phyloP scores from a whole-genome alignment of 768 basidiomycete species.

The Tylopilus sp. region DNA sequence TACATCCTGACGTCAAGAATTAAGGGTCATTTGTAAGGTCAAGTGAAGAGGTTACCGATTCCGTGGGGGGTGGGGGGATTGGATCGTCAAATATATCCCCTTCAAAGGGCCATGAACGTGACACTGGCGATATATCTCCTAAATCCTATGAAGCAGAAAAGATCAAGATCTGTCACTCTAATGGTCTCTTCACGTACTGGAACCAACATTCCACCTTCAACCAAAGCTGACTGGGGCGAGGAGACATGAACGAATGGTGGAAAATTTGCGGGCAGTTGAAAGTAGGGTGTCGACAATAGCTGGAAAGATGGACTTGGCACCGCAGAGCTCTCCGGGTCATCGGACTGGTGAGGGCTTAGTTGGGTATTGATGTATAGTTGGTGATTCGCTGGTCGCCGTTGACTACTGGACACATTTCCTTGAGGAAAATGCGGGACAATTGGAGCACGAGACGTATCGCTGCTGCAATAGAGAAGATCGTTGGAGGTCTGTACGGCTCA shows the following conservation, averaged over 20 bases:
- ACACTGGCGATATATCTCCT: conserved; percentile 1
- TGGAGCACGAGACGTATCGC: not conserved
- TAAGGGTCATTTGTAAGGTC: not conserved
- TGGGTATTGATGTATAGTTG: conserved; percentile 22
- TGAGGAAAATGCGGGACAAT: not conserved
- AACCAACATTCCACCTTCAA: not conserved
- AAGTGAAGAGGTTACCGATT: conserved; percentile 12
- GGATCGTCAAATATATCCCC: not conserved
- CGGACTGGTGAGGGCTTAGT: not conserved
- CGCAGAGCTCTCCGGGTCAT: conserved; percentile 17
- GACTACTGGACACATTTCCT: not conserved
- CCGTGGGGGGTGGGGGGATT: not conserved
- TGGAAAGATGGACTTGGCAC: conserved; percentile 10
- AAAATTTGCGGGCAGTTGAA: not conserved
- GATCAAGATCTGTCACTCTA: not conserved
- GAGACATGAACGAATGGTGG: conserved; percentile 4
- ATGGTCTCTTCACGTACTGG: conserved; percentile 9
- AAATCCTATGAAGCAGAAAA: conserved; percentile 10
- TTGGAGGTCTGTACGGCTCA: conserved; percentile 9
- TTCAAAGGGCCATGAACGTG: conserved; percentile 10
- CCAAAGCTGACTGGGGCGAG: conserved; percentile 12
- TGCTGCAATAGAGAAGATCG: not conserved
- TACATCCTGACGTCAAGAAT: conserved; percentile 19
- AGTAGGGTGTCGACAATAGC: conserved; percentile 9
- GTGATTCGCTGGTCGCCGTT: conserved; percentile 6